These are phyloP conservation scores for Histomonas meleagridis DNA, from an alignment of 208 protist species.

Conservation along the genomic window DNA sequence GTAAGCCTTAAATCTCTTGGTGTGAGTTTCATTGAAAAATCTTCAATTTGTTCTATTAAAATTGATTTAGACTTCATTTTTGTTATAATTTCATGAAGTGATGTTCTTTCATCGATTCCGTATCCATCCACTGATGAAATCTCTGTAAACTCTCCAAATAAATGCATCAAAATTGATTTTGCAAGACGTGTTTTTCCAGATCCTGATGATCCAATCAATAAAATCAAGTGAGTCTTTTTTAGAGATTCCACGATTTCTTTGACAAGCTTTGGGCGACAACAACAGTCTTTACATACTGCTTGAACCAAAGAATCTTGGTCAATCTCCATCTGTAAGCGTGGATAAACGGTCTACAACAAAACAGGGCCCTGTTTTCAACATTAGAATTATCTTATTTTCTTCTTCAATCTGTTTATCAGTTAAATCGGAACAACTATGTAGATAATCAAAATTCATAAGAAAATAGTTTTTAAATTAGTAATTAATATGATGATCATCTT, in stretches of 20 bases:
- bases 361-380: no score
- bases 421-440: no score
- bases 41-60: neutral
- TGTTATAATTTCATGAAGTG: neutral
- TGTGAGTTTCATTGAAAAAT: conserved; percentile 26
- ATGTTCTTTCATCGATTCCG: neutral
- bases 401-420: no score
- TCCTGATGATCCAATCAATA: neutral
- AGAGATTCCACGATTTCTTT: neutral
- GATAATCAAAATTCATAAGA: no score
- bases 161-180: neutral
- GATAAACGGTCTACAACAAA: no score
- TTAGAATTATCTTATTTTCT: no score
- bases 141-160: neutral
- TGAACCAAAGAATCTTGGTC: no score
- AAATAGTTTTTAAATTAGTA: no score
- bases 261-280: neutral
- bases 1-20: neutral
- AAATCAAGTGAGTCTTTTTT: neutral
- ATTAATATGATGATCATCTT: no score
- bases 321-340: no score
- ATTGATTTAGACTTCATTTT: neutral
- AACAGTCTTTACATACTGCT: neutral
- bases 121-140: neutral
- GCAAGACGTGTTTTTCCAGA: neutral